These are phyloP conservation scores for Sarocladium brachiariae DNA, from an alignment of 2,329 filamentous ascomycete genomes.

Conservation along the genomic window DNA sequence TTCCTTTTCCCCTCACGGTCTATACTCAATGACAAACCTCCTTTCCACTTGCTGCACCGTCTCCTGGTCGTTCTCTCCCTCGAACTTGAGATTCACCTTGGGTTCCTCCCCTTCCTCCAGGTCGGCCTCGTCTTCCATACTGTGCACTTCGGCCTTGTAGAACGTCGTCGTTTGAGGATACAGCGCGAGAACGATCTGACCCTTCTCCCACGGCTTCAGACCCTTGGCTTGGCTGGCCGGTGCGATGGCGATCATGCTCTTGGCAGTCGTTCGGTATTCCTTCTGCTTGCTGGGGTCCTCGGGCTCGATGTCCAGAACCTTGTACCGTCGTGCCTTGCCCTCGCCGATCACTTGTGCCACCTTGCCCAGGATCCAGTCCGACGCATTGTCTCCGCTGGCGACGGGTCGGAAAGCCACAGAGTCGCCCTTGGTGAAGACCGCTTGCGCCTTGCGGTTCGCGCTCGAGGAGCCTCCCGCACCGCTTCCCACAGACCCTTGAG, in stretches of 20 bases:
- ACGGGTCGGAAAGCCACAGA: constrained; percentile 58
- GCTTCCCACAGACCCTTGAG: constrained; percentile 30
- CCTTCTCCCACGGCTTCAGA: constrained; percentile 56
- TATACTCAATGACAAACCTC: constrained; percentile 70
- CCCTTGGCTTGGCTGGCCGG: constrained; percentile 33
- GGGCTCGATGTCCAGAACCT: constrained; percentile 73
- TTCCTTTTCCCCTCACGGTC: constrained; percentile 21
- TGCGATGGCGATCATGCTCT: constrained; percentile 72
- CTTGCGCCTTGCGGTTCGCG: constrained; percentile 36
- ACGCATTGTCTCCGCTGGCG: constrained; percentile 16
- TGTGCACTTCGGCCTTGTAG: constrained; percentile 76
- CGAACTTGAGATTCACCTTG: constrained; percentile 64
- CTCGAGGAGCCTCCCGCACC: constrained; percentile 10
- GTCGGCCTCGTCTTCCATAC: constrained; percentile 40
- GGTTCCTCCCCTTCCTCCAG: constrained; percentile 16
- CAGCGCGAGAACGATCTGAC: constrained; percentile 67
- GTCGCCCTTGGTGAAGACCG: constrained; percentile 54
- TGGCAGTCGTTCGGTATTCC: constrained; percentile 65
- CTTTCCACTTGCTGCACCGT: constrained; percentile 70
- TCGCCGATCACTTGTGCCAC: constrained; percentile 71
- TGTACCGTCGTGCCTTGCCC: constrained; percentile 70
- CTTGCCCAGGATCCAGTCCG: constrained; percentile 69
- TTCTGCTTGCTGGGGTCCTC: constrained; percentile 61
- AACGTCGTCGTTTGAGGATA: constrained; percentile 83
- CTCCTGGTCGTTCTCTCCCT: constrained; percentile 68